These are phyloP conservation scores for Entomophthora muscae DNA, from an alignment of 371 early-diverging fungal genomes.

Conservation along the genomic window DNA sequence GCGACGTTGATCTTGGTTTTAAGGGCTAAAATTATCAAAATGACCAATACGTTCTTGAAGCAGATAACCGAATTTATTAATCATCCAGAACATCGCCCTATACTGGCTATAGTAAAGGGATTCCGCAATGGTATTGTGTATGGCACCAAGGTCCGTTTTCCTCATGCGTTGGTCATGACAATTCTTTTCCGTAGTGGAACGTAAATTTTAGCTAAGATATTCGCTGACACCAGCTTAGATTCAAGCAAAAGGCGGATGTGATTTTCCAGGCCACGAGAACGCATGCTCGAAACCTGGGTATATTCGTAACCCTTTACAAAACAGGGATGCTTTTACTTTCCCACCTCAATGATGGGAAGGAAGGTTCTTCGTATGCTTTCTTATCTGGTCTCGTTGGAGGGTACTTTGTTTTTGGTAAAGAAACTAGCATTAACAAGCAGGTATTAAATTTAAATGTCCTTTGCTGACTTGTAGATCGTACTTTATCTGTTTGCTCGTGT, in stretches of 20 bases:
- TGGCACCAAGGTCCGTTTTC: slow-evolving; percentile 90
- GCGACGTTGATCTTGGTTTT: too few relatives aligned
- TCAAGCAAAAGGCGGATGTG: slow-evolving; percentile 45
- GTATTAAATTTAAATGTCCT: slow-evolving; percentile 19
- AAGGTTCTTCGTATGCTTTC: slow-evolving; percentile 63
- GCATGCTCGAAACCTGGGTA: slow-evolving; percentile 78
- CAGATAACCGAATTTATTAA: slow-evolving; percentile 26
- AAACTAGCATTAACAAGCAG: slow-evolving; percentile 89
- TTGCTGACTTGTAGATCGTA: slow-evolving; percentile 45
- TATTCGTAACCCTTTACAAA: slow-evolving; percentile 88
- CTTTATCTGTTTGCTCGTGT: slow-evolving; percentile 88
- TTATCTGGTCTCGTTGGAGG: slow-evolving; percentile 90
- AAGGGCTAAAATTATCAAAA: too few relatives aligned
- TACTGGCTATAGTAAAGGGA: slow-evolving; percentile 78
- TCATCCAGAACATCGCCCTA: slow-evolving; percentile 56
- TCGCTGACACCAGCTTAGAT: too few relatives aligned
- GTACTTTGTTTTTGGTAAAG: slow-evolving; percentile 83
- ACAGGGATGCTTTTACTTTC: slow-evolving; percentile 57
- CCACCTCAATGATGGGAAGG: slow-evolving; percentile 46
- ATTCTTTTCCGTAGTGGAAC: slow-evolving; percentile 76
- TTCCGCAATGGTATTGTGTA: slow-evolving; percentile 92
- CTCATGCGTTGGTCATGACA: too few relatives aligned
- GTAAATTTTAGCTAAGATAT: slow-evolving; percentile 45
- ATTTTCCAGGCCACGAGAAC: slow-evolving; percentile 78
- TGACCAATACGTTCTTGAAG: too few relatives aligned